A percentile compares a stretch with the other conserved stretches of the same genome.
phyloP scores from a whole-genome alignment of 2,329 filamentous ascomycete species.

The Neocucurbitaria cava region DNA sequence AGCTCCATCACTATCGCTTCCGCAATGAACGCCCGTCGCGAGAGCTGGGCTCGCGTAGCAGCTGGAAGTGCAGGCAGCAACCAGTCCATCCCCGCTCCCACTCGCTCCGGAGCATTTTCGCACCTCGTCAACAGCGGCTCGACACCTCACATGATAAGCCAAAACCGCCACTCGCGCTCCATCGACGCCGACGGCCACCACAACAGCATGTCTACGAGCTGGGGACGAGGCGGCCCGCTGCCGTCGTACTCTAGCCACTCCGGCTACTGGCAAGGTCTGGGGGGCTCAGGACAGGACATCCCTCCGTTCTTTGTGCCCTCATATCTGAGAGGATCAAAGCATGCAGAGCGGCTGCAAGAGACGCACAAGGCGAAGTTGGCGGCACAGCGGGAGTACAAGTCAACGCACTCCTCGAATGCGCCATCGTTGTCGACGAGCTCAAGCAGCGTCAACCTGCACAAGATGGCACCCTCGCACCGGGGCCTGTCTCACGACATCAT shows the following conservation, averaged over 20 bases:
- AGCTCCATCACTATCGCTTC: neutral
- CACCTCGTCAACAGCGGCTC: slow-evolving; percentile 62
- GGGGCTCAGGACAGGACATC: slow-evolving; percentile 36
- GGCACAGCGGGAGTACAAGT: slow-evolving; percentile 54
- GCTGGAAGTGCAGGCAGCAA: slow-evolving; percentile 54
- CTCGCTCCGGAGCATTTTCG: slow-evolving; percentile 57
- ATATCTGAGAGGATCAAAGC: slow-evolving; percentile 79
- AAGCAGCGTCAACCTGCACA: slow-evolving; percentile 65
- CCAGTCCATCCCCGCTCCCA: slow-evolving; percentile 42
- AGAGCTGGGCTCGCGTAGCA: slow-evolving; percentile 66
- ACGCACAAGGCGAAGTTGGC: slow-evolving; percentile 67
- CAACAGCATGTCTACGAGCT: slow-evolving; percentile 50
- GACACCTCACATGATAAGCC: slow-evolving; percentile 28
- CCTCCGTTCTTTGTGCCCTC: slow-evolving; percentile 79
- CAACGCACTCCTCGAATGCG: slow-evolving; percentile 54
- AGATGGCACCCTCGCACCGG: slow-evolving; percentile 70
- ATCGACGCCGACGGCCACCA: slow-evolving; percentile 60
- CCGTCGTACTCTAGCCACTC: slow-evolving; percentile 59
- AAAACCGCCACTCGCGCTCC: slow-evolving; percentile 47
- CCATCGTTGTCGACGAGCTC: slow-evolving; percentile 62
- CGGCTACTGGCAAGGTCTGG: slow-evolving; percentile 42
- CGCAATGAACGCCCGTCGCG: slow-evolving; percentile 20
- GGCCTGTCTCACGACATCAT: slow-evolving; percentile 85
- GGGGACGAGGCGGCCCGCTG: slow-evolving; percentile 51
- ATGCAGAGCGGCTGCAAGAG: slow-evolving; percentile 77